Evolutionary conservation across 2,329 filamentous ascomycete genomes (phyloP), one percentile per base, ranked within the genome.

Genomic region (Alternaria atra): DNA sequence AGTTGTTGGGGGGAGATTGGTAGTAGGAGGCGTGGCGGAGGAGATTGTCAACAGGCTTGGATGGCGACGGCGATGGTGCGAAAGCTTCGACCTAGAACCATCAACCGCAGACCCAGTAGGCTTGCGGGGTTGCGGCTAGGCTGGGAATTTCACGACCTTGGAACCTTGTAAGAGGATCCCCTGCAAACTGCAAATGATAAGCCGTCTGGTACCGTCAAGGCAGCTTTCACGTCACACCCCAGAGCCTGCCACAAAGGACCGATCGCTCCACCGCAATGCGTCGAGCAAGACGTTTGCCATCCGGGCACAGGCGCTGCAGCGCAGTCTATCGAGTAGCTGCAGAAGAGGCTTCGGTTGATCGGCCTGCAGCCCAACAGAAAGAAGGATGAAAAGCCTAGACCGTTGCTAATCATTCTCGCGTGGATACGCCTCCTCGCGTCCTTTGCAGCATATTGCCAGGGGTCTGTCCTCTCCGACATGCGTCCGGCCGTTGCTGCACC

Each of bases 341-440:
- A 64, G 55, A 23, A 50, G 35, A 46, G 34, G 46, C 55, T 51
- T 34, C 62, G 58, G 61, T 29, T 61, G 58, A 67, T 67, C 64
- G 63, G 63, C 63, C 58, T 61, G 58, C 65, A 64, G 63, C 60
- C 62, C 65, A 65, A 67, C 63, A 63, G 39, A 61, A 58, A 50
- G 25, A 44, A 44, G 43, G 35, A 52, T 40, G 32, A 35, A 15
- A 52, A 56, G 63, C 58, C 65, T 67, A 52, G 65, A 66, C 60
- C 63, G 52, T 43, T 61, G 62, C 62, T 47, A 44, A 30, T 44
- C 46, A n/a, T 37, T 29, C 46, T 55, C 52, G 43, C 61, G 53
- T 58, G 57, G 55, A 29, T 27, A 23, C 60, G 27, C 55, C 32
- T 32, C 27, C 10, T 39, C 51, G 30, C 47, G 30, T 52, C 48